Base-by-base conservation (phyloP, 805 yeast genomes). In the Metschnikowia aberdeeniae region DNA sequence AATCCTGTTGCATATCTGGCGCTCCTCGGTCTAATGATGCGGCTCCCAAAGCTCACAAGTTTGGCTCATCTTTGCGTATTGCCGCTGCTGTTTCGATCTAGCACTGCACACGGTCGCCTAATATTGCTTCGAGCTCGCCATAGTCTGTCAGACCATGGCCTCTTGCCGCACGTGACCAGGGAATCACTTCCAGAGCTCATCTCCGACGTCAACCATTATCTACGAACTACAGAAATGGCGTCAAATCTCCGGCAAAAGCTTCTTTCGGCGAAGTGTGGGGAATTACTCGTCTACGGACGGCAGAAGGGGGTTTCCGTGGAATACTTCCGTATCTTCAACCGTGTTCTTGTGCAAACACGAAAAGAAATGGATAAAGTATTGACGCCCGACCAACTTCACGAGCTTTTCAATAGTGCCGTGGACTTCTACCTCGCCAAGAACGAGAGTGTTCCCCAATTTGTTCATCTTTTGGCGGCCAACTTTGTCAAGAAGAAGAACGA, bases 141-240 rank as follows among this genome's bases (percentile, higher is more conserved):
- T 12, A 36, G 10, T n/a, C 20, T 13, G 9, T 12, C 6, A 4
- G 13, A n/a, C 10, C 17, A n/a, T 5, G 17, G 34, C n/a, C 33
- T 37, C 5, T 33, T 37, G 40, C 17, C 9, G 34, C 33, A 29
- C 22, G 32, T 37, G n/a, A 13, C 19, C 17, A 12, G 14, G 13
- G n/a, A 20, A n/a, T 28, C 40, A 11, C 40, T 37, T 6, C 40
- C 24, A 8, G 42, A 36, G 14, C 32, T 24, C n/a, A 17, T 36
- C 5, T 36, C 42, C 2, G 58, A 54, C 24, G 42, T 64, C 43
- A 59, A 56, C 46, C 66, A 62, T 46, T 62, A 57, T 34, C 50
- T 61, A 24, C 59, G 62, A 36, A 55, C 65, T 6, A 52, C 58
- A 6, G 69, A 64, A 22, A 50, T 62, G 14, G 58, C 66, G 3